A percentile compares a stretch with the other conserved stretches of the same genome.
These are phyloP conservation scores for Naematelia aurantialba DNA, from an alignment of 768 basidiomycete species.

Conservation along the genomic window DNA sequence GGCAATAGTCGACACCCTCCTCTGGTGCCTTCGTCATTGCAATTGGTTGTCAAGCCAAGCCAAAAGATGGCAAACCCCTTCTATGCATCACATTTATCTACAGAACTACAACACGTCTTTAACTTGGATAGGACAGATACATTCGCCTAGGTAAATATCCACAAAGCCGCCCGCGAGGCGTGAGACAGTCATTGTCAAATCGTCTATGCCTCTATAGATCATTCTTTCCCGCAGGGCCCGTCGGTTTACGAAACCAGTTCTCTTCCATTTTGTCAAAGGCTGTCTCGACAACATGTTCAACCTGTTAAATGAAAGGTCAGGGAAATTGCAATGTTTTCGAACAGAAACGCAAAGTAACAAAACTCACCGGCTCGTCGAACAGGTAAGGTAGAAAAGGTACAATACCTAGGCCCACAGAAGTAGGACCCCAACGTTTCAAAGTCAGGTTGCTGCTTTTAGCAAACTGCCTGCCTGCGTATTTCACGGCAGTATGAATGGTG, in stretches of 20 bases:
- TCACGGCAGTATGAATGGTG: constrained; percentile 50
- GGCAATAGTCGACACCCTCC: too few species aligned
- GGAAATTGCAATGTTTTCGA: not conserved
- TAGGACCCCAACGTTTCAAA: constrained; percentile 49
- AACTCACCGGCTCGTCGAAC: constrained; percentile 49
- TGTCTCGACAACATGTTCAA: constrained; percentile 40
- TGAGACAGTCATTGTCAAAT: not conserved
- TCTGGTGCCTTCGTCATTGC: too few species aligned
- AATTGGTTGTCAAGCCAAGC: too few species aligned
- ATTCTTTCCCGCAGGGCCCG: not conserved
- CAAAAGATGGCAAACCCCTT: too few species aligned
- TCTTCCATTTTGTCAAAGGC: constrained; percentile 46
- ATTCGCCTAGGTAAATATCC: too few species aligned
- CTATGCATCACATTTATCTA: too few species aligned
- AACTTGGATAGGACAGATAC: too few species aligned
- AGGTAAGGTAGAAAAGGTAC: constrained; percentile 49
- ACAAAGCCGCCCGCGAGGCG: too few species aligned
- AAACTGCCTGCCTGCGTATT: constrained; percentile 43
- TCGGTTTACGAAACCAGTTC: constrained; percentile 12
- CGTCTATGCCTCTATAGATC: not conserved
- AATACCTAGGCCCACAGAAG: constrained; percentile 42
- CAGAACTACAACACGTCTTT: too few species aligned
- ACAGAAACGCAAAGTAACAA: not conserved
- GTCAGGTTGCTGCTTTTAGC: constrained; percentile 37
- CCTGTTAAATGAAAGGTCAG: constrained; percentile 15